A percentile compares a stretch with the other conserved stretches of the same genome.
These are phyloP conservation scores for Aspergillus cristatus DNA, from an alignment of 495 filamentous ascomycete species.

Conservation along the genomic window DNA sequence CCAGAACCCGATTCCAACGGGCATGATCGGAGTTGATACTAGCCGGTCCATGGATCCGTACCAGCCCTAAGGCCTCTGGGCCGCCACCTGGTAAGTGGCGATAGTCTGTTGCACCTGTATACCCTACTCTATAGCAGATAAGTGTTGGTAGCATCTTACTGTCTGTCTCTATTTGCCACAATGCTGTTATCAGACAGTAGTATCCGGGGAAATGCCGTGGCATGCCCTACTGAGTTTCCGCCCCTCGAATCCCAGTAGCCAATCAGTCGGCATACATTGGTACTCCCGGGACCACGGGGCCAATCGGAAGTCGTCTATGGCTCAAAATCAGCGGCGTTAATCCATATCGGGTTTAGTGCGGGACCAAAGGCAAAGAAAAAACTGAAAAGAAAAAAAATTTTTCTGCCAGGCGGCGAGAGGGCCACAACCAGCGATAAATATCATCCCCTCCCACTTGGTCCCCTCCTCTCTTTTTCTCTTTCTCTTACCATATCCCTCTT, in stretches of 20 bases:
- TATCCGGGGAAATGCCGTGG: too few species aligned
- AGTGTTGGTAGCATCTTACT: too few species aligned
- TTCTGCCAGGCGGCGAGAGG: slow-evolving; percentile 20
- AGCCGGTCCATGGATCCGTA: background rate
- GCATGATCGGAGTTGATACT: background rate
- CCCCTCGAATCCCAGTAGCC: background rate
- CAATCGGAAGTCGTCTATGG: slow-evolving; percentile 8
- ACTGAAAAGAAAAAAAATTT: slow-evolving; percentile 11
- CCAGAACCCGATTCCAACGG: background rate
- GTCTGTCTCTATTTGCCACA: too few species aligned
- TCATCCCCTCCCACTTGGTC: too few species aligned
- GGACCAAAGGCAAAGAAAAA: slow-evolving; percentile 10
- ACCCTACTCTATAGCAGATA: too few species aligned
- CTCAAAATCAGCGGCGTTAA: slow-evolving; percentile 13
- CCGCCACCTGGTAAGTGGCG: too few species aligned
- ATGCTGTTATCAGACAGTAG: too few species aligned
- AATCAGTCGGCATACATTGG: slow-evolving; percentile 1
- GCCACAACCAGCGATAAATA: slow-evolving; percentile 40
- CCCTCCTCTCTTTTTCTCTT: slow-evolving; percentile 12
- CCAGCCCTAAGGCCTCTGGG: background rate
- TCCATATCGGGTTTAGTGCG: slow-evolving; percentile 13
- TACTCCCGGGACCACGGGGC: slow-evolving; percentile 5
- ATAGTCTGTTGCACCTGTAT: too few species aligned
- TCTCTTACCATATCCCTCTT: slow-evolving; percentile 15
- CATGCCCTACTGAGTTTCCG: background rate